phyloP scores from a whole-genome alignment of 768 basidiomycete genomes.

The Calocera cornea region DNA sequence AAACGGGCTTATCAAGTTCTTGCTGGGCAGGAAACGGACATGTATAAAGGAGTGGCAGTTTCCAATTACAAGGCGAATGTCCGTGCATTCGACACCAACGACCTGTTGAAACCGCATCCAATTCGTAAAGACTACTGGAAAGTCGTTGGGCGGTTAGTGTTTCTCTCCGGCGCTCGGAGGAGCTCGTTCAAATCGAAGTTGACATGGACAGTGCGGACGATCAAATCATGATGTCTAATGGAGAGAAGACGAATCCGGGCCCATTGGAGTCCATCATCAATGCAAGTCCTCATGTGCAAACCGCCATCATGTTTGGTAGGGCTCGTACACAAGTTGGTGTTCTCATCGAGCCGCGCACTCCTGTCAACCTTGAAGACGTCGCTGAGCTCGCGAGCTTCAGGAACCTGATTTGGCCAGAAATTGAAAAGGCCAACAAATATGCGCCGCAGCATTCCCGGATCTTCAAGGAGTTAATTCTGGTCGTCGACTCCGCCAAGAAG shows the following conservation, averaged over 20 bases:
- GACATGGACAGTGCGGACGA: background rate
- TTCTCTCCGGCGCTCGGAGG: background rate
- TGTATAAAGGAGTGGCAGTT: background rate
- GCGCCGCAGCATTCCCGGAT: constrained; percentile 1
- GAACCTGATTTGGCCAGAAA: background rate
- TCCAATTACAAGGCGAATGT: background rate
- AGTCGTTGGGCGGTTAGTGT: background rate
- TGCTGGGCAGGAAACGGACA: background rate
- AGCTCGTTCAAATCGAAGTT: background rate
- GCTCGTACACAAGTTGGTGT: background rate
- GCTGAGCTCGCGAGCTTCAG: background rate
- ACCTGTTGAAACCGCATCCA: background rate
- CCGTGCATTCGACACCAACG: background rate
- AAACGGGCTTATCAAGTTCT: no score
- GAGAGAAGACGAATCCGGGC: no score
- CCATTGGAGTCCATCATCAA: background rate
- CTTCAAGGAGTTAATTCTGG: background rate
- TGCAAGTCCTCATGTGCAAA: background rate
- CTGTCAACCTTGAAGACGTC: background rate
- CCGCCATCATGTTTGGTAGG: background rate
- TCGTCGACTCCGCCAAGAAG: background rate
- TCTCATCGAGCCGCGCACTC: background rate
- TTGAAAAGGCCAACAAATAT: background rate
- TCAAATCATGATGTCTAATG: background rate
- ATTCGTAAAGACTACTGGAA: background rate